phyloP scores from a whole-genome alignment of 306 rosid species.

The barrel medic (Medicago truncatula) region MtrunA17r5.0-ANR NC_053048.1:55038501-55039000 shows the following conservation, averaged over 20 bases:
- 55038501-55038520: too few species aligned
- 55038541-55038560: neutral
- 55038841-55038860: constrained; percentile 79
- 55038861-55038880: neutral
- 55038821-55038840: constrained; percentile 86
- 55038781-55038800: constrained; percentile 92
- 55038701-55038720: constrained; percentile 34
- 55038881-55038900: neutral
- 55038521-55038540: too few species aligned
- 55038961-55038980: too few species aligned
- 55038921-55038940: too few species aligned
- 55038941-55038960: too few species aligned
- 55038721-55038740: neutral
- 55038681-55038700: constrained; percentile 21
- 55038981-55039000: too few species aligned
- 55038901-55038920: neutral
- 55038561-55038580: constrained; percentile 71
- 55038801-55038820: constrained; percentile 75
- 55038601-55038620: constrained; percentile 91
- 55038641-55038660: constrained; percentile 90
- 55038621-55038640: constrained; percentile 87
- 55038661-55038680: constrained; percentile 74
- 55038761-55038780: constrained; percentile 88
- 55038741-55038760: constrained; percentile 26
- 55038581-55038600: constrained; percentile 93